Base-by-base conservation (phyloP, 345 rosid species). In the Erysimum cheiranthoides region DNA sequence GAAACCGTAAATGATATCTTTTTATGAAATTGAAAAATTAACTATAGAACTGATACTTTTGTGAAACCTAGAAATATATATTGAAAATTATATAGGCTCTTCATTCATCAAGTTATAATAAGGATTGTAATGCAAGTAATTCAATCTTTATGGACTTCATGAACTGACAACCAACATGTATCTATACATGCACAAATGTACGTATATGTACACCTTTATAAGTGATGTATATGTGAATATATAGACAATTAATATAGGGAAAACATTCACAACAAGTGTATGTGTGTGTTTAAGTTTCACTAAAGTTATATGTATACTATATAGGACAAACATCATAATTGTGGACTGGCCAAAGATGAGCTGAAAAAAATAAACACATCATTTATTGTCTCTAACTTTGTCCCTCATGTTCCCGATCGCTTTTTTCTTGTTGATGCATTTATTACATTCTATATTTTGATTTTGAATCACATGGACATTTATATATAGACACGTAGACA, bases 281-380 rank as follows among this genome's bases (percentile, higher is more conserved):
- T 71, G 56, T 57, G 45, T 68, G 66, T 47, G 73, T 40, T 57
- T 31, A 16, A 4, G 69, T 66, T 64, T 65, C 79, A 63, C 14
- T 47, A 47, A 39, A 39, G 52, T 31, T 12, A 46, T 36, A 56
- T 28, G 58, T 34, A 61, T n/a, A 25, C 59, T 70, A 39, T 39
- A 32, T 40, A 58, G 34, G 34, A 51, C 70, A 43, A 72, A 67
- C 81, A 78, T 78, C 68, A 78, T 78, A 72, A 78, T 66, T 78
- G 43, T 72, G 35, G 57, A 72, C 38, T 72, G 73, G 67, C 73
- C 70, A 51, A 73, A 60, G 27, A 71, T 59, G 77, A 70, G 56
- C 81, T 71, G 54, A 35, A 71, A 52, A 52, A 32, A 42, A 42
- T 51, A 78, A 78, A 78, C 81, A 78, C 64, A 72, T 72, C 59